phyloP scores from a whole-genome alignment of 805 yeast species.

The Wickerhamomyces ciferrii region DNA sequence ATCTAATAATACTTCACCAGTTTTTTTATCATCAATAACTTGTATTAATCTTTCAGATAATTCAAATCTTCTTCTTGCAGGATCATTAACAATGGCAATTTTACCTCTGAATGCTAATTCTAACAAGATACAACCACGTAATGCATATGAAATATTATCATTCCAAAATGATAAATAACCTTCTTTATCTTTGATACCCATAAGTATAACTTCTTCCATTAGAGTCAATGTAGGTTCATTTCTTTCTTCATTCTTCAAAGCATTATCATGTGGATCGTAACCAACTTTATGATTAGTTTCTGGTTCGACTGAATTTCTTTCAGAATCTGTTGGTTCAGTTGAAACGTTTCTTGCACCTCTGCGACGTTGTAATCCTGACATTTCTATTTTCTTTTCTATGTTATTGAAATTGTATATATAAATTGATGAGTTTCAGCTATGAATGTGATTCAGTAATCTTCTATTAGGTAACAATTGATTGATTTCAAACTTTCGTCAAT shows the following conservation, averaged over 20 bases:
- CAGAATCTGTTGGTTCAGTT: constrained; percentile 11
- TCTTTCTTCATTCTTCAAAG: constrained; percentile 27
- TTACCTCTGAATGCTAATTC: constrained; percentile 91
- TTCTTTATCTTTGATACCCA: constrained; percentile 93
- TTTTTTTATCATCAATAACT: constrained; percentile 77
- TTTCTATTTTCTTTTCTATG: constrained; percentile 4
- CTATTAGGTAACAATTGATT: background rate
- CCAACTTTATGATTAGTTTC: constrained; percentile 61
- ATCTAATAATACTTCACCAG: constrained; percentile 93
- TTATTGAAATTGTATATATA: no score
- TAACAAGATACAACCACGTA: constrained; percentile 88
- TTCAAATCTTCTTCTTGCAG: constrained; percentile 85
- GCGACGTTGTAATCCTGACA: constrained; percentile 73
- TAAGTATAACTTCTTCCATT: constrained; percentile 92
- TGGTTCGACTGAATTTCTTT: constrained; percentile 5
- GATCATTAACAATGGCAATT: constrained; percentile 85
- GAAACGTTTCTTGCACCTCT: constrained; percentile 47
- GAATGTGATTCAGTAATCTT: background rate
- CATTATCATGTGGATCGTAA: constrained; percentile 63
- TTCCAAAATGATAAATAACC: constrained; percentile 98
- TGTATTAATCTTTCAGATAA: constrained; percentile 83
- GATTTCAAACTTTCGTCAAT: background rate
- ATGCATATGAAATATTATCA: constrained; percentile 92
- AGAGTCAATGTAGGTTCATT: constrained; percentile 71
- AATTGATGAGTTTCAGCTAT: no score